Evolutionary conservation across 345 rosid species (phyloP).

Genomic region (Pistacia vera): DNA sequence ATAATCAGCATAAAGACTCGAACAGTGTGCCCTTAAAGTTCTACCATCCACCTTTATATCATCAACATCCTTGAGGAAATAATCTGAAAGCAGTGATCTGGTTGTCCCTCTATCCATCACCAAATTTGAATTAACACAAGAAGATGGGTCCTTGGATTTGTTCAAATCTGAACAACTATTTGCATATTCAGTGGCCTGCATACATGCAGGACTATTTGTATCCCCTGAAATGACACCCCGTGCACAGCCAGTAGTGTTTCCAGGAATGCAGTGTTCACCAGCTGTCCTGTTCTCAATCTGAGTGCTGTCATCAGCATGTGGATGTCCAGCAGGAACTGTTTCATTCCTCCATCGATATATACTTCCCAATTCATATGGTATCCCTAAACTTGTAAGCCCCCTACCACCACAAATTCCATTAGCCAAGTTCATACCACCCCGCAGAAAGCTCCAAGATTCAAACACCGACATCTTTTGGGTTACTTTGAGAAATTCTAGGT

Average conservation of each 20-base stretch:
- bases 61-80: constrained; percentile 36
- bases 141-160: constrained; percentile 34
- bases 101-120: constrained; percentile 19
- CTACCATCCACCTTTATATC: constrained; percentile 34
- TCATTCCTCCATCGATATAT: constrained; percentile 52
- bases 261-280: constrained; percentile 25
- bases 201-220: constrained; percentile 27
- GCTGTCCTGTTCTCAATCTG: constrained; percentile 29
- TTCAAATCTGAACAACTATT: constrained; percentile 20
- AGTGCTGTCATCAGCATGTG: constrained; percentile 6
- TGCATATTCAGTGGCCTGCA: constrained; percentile 18
- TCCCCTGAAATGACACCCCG: constrained; percentile 31
- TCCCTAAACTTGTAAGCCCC: constrained; percentile 30
- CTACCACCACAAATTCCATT: constrained; percentile 25
- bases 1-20: constrained; percentile 39
- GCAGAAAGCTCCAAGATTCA: constrained; percentile 28
- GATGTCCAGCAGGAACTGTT: constrained; percentile 37
- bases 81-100: constrained; percentile 43
- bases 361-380: constrained; percentile 34
- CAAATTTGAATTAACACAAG: constrained; percentile 17
- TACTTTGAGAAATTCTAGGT: constrained; percentile 37
- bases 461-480: constrained; percentile 40
- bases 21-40: constrained; percentile 28
- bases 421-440: constrained; percentile 16
- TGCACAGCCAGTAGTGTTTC: constrained; percentile 11